Evolutionary conservation across 2,329 filamentous ascomycete genomes (phyloP).

Genomic region (Alternaria infectoria): DNA sequence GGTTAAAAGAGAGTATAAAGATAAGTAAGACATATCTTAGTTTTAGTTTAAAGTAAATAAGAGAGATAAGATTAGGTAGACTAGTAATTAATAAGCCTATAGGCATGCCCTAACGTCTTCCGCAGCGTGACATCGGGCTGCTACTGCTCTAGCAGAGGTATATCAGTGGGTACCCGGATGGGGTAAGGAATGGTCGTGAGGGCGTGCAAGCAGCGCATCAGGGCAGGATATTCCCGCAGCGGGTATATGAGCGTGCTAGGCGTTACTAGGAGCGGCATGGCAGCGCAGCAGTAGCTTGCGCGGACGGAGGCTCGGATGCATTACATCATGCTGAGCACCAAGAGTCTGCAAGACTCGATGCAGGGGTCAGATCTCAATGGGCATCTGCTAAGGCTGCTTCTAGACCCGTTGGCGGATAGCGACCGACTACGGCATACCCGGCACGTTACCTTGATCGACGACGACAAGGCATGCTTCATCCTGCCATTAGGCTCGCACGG

Average conservation of each 20-base stretch:
- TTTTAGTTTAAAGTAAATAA: too few species aligned
- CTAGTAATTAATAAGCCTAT: too few species aligned
- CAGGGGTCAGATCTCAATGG: conserved; percentile 22
- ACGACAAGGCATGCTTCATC: conserved; percentile 14
- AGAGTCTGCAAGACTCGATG: conserved; percentile 18
- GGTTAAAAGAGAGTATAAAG: too few species aligned
- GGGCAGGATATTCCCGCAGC: conserved; percentile 12
- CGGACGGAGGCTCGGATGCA: conserved; percentile 25
- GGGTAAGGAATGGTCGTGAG: not conserved
- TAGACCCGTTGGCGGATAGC: conserved; percentile 27
- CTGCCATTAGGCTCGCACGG: conserved; percentile 4
- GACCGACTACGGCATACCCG: conserved; percentile 34
- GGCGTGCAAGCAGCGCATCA: conserved; percentile 8
- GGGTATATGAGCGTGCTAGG: not conserved
- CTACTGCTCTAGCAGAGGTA: not conserved
- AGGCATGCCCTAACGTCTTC: too few species aligned
- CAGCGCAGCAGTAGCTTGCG: conserved; percentile 1
- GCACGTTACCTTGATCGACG: conserved; percentile 27
- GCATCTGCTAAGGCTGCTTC: conserved; percentile 22
- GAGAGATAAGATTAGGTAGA: too few species aligned
- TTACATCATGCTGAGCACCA: conserved; percentile 36
- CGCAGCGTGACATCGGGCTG: not conserved
- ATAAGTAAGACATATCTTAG: too few species aligned
- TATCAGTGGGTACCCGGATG: not conserved
- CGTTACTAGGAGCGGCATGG: not conserved